Percentiles rank a stretch among this genome's conserved stretches.
Conservation (phyloP, 177 flowering plant species). For the Telopea speciosissima region DNA sequence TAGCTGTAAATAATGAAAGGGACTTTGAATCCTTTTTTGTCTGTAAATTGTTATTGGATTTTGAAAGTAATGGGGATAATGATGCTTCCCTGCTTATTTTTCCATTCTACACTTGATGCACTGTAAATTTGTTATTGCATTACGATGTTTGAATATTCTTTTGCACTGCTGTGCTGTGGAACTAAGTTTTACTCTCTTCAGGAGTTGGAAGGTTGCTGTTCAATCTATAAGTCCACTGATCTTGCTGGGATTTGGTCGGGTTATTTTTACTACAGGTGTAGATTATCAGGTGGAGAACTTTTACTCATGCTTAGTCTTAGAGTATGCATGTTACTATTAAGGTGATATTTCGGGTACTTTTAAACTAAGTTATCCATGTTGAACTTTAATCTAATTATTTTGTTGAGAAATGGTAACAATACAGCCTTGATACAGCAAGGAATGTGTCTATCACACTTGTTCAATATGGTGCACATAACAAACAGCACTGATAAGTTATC, state of each 20-base stretch:
- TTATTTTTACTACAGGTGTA: slow-evolving; percentile 62
- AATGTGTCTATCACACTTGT: neutral
- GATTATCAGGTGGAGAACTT: slow-evolving; percentile 69
- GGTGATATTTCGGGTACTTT: neutral
- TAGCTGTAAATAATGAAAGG: neutral
- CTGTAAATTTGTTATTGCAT: neutral
- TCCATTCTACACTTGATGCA: neutral
- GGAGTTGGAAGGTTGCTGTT: slow-evolving; percentile 55
- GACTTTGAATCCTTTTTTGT: neutral
- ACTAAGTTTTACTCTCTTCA: slow-evolving; percentile 16
- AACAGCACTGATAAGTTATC: neutral
- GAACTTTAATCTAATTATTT: too few species aligned
- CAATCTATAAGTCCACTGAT: slow-evolving; percentile 63
- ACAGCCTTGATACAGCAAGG: too few species aligned
- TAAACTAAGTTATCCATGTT: neutral
- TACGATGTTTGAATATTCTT: neutral
- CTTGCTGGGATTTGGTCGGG: slow-evolving; percentile 72
- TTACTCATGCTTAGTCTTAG: neutral
- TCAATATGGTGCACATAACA: neutral
- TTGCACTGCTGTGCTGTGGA: neutral
- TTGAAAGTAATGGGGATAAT: neutral
- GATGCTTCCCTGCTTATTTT: neutral
- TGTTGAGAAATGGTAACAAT: too few species aligned
- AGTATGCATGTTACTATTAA: neutral
- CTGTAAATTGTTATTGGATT: neutral